A percentile compares a stretch with the other conserved stretches of the same genome.
phyloP scores from a whole-genome alignment of 768 basidiomycete genomes.

The Pisolithus tinctorius region DNA sequence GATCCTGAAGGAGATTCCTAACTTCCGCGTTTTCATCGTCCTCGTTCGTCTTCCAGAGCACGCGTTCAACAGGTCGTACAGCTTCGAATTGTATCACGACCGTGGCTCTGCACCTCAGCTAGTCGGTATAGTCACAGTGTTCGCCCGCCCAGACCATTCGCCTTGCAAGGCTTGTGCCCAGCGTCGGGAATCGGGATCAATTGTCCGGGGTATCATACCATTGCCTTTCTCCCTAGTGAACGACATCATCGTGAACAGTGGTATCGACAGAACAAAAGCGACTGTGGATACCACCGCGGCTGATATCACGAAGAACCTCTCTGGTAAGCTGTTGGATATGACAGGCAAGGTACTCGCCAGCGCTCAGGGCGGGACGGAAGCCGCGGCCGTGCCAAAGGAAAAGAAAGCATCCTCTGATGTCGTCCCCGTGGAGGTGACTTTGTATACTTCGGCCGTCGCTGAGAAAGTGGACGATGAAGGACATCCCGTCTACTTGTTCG shows the following conservation, averaged over 20 bases:
- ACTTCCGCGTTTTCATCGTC: constrained; percentile 22
- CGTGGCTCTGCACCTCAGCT: constrained; percentile 2
- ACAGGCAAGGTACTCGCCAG: constrained; percentile 10
- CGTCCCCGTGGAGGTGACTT: constrained; percentile 14
- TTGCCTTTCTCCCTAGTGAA: constrained; percentile 16
- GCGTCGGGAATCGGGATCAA: constrained; percentile 10
- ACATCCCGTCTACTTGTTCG: constrained; percentile 15
- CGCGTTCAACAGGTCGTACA: constrained; percentile 17
- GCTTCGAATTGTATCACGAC: constrained; percentile 16
- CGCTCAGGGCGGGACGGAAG: constrained; percentile 8
- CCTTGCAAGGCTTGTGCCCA: constrained; percentile 20
- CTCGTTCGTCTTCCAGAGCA: constrained; percentile 21
- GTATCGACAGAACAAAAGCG: background rate
- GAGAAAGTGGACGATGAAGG: constrained; percentile 8
- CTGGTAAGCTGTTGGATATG: constrained; percentile 12
- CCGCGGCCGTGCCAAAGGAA: background rate
- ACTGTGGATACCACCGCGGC: constrained; percentile 9
- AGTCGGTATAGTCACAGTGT: constrained; percentile 18
- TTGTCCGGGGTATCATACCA: constrained; percentile 20
- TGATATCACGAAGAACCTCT: constrained; percentile 10
- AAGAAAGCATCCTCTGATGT: constrained; percentile 5
- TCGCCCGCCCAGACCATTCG: constrained; percentile 15
- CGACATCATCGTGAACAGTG: constrained; percentile 12
- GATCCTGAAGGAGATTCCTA: constrained; percentile 10
- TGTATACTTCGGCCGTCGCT: constrained; percentile 19